phyloP scores from a whole-genome alignment of 495 filamentous ascomycete species.

The Staphylotrichum longicolle region DNA sequence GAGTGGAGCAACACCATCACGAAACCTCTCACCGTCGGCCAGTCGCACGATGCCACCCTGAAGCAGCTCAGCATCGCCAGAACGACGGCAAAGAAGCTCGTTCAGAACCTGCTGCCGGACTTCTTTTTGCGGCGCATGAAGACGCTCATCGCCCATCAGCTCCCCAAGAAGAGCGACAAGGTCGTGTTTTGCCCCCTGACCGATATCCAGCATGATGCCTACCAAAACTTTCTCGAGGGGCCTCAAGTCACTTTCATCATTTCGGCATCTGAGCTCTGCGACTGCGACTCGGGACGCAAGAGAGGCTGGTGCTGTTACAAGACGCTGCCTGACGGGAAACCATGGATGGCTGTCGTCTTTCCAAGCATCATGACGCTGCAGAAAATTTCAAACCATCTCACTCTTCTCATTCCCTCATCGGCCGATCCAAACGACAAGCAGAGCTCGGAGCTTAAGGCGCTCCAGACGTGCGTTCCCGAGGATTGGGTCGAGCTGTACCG shows the following conservation, averaged over 20 bases:
- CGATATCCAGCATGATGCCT: conserved; percentile 76
- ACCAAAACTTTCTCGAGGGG: conserved; percentile 74
- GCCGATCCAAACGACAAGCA: conserved; percentile 73
- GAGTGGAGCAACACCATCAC: conserved; percentile 78
- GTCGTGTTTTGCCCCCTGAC: conserved; percentile 96
- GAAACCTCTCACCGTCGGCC: conserved; percentile 77
- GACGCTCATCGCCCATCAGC: conserved; percentile 82
- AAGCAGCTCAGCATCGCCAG: conserved; percentile 77
- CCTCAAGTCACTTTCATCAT: conserved; percentile 70
- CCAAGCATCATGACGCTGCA: conserved; percentile 78
- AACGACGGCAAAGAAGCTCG: conserved; percentile 79
- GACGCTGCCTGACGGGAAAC: conserved; percentile 53
- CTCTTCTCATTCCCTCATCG: conserved; percentile 75
- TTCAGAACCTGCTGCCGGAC: conserved; percentile 81
- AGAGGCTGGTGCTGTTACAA: conserved; percentile 79
- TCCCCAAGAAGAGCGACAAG: conserved; percentile 92
- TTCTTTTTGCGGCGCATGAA: conserved; percentile 96
- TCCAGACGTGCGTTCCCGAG: conserved; percentile 72
- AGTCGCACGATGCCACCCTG: conserved; percentile 85
- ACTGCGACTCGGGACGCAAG: conserved; percentile 67
- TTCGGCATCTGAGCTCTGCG: conserved; percentile 61
- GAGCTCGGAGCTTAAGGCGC: conserved; percentile 70
- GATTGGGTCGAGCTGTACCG: conserved; percentile 74
- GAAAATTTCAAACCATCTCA: conserved; percentile 89
- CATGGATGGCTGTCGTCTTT: conserved; percentile 81